Evolutionary conservation across 2,329 filamentous ascomycete genomes (phyloP), one percentile per base, ranked within the genome.

Genomic region (Zymoseptoria crescenta): DNA sequence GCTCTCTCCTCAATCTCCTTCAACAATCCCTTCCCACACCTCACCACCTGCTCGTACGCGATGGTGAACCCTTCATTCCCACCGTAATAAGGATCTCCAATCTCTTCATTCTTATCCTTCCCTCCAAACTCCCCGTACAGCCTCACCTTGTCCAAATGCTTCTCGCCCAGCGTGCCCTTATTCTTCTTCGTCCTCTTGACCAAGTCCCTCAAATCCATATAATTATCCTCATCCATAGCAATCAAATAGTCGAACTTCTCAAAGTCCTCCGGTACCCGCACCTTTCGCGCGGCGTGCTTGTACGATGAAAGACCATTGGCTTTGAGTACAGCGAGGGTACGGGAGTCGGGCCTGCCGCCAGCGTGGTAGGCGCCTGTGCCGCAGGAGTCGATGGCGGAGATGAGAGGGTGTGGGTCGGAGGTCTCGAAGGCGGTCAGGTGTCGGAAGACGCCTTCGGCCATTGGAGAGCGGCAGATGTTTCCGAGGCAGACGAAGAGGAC

Each of bases 401-500:
- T 84, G 67, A 81, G 78, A 10, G 76, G 73, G 56, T 79, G 73
- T 0, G 72, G 60, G 7, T 68, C 52, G 5, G 65, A 48, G 69
- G 84, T 85, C 24, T 83, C 79, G 52, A 82, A 75, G 59, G 87
- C 66, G 8, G 76, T 82, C 49, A 94, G 77, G 61, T 86, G 83
- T 59, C 85, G 84, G 77, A 99, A 97, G 65, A 96, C 89, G 54
- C 89, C 94, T 79, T 97, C 93, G 52, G 92, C 91, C 94, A 99
- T 97, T 30, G 94, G 89, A 7, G 91, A 96, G 61, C 84, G 83
- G 70, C 83, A 99, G 70, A 97, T 97, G 75, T 99, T 99, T 73
- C 94, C 94, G 35, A 97, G 82, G 76, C 94, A 99, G 67, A 97
- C 93, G 72, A 97, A 97, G 56, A 97, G 83, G 45, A 97, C 88